A percentile compares a stretch with the other conserved stretches of the same genome.
Conservation (phyloP, 1,139 yeast species). For the Scheffersomyces insectosa region DNA sequence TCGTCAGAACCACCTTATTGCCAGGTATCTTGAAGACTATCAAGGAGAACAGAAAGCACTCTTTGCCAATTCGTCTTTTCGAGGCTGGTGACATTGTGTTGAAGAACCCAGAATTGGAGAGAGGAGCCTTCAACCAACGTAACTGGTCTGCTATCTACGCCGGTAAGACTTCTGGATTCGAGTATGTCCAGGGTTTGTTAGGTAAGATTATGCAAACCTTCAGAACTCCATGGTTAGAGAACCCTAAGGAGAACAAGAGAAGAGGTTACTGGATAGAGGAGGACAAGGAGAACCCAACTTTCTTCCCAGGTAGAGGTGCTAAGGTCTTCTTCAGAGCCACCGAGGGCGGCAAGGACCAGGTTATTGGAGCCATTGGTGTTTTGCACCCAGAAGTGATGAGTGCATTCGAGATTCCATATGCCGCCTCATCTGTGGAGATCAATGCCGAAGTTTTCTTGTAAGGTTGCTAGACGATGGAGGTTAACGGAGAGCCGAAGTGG, state of each 20-base stretch:
- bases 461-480: background rate
- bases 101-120: constrained; percentile 76
- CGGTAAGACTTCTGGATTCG: constrained; percentile 95
- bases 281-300: constrained; percentile 67
- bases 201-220: constrained; percentile 96
- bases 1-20: constrained; percentile 88
- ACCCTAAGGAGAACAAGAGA: constrained; percentile 46
- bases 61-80: constrained; percentile 91
- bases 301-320: constrained; percentile 98
- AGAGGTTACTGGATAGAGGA: constrained; percentile 89
- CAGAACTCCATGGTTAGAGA: constrained; percentile 81
- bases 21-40: constrained; percentile 96
- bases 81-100: constrained; percentile 94
- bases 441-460: constrained; percentile 82
- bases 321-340: constrained; percentile 69
- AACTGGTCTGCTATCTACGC: constrained; percentile 94
- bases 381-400: constrained; percentile 92
- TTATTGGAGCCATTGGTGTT: constrained; percentile 87
- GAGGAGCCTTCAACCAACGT: constrained; percentile 90
- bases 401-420: constrained; percentile 88
- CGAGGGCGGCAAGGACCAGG: constrained; percentile 55
- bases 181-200: constrained; percentile 87
- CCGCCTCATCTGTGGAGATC: constrained; percentile 87
- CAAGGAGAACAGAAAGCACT: constrained; percentile 93
- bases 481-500: background rate